Percentiles rank a stretch among this genome's conserved stretches.
Conservation (phyloP, 2,329 filamentous ascomycete species). For the Fusarium sp. region DNA sequence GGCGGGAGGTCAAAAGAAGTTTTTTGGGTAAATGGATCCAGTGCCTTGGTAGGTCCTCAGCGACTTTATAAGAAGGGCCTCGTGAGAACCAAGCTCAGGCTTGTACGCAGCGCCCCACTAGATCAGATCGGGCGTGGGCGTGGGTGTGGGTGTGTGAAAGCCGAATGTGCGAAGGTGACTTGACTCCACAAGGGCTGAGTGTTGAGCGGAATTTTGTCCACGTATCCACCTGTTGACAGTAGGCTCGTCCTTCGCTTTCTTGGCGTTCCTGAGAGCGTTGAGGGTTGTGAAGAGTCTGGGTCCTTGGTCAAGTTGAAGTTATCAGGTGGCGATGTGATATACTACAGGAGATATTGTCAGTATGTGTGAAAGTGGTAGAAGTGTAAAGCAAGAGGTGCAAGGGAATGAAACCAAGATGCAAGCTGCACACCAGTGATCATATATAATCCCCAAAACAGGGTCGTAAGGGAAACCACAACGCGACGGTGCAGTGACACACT, state of each 20-base stretch:
- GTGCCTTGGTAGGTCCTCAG: constrained; percentile 32
- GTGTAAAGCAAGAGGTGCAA: constrained; percentile 18
- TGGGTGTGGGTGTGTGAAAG: constrained; percentile 36
- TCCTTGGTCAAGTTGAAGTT: constrained; percentile 22
- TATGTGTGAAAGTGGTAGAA: constrained; percentile 7
- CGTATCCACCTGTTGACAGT: constrained; percentile 40
- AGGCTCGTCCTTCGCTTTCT: constrained; percentile 40
- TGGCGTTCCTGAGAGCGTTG: constrained; percentile 44
- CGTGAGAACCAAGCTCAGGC: constrained; percentile 43
- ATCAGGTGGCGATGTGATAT: constrained; percentile 11
- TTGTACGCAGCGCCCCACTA: constrained; percentile 48
- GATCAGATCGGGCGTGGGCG: constrained; percentile 49
- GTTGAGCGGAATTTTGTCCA: constrained; percentile 48
- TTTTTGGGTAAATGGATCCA: constrained; percentile 36
- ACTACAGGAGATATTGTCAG: neutral
- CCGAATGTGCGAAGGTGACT: constrained; percentile 40
- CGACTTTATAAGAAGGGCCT: constrained; percentile 41
- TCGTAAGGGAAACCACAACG: constrained; percentile 37
- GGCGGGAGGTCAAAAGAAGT: constrained; percentile 32
- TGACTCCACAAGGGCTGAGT: constrained; percentile 46
- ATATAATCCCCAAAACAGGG: constrained; percentile 48
- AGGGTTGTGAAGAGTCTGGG: constrained; percentile 32
- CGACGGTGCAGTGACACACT: constrained; percentile 44
- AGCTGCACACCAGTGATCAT: constrained; percentile 42
- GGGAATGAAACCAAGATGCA: constrained; percentile 11